phyloP scores from a whole-genome alignment of 148 eudicot genomes.

The Vaccinium vitisidaea region DNA sequence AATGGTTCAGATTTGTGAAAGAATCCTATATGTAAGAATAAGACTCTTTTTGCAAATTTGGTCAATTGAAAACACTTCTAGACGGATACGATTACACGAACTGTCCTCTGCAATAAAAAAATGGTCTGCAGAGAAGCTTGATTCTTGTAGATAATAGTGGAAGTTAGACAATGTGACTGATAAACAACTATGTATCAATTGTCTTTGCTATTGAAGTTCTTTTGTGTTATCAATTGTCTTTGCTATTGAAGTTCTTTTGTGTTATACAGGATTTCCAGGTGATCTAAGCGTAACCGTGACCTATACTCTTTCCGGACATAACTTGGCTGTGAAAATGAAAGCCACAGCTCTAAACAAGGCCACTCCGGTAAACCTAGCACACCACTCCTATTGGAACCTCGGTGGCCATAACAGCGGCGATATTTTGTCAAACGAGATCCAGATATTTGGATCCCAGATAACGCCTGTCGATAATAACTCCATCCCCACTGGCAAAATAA shows the following conservation, averaged over 20 bases:
- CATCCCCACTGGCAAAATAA: conserved; percentile 74
- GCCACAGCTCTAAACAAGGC: conserved; percentile 70
- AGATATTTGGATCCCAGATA: conserved; percentile 57
- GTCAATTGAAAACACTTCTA: too few relatives aligned
- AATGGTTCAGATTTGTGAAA: too few relatives aligned
- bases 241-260: background rate
- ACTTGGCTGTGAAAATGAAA: conserved; percentile 46
- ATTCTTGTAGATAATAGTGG: background rate
- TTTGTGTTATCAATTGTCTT: background rate
- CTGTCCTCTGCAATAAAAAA: too few relatives aligned
- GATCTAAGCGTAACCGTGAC: conserved; percentile 46
- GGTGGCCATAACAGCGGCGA: conserved; percentile 64
- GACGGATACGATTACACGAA: too few relatives aligned
- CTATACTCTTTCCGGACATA: conserved; percentile 33
- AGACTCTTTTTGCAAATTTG: too few relatives aligned
- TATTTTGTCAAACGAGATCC: conserved; percentile 53
- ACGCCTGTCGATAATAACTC: conserved; percentile 56
- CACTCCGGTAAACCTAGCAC: conserved; percentile 84
- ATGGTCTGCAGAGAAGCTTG: too few relatives aligned
- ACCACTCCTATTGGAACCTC: conserved; percentile 87
- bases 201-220: background rate
- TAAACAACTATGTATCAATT: background rate
- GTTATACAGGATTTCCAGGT: conserved; percentile 72
- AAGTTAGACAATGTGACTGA: background rate
- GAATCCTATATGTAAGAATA: too few relatives aligned